These are phyloP conservation scores for Cordyceps fumosorosea DNA, from an alignment of 2,329 filamentous ascomycete species.

Conservation along the genomic window DNA sequence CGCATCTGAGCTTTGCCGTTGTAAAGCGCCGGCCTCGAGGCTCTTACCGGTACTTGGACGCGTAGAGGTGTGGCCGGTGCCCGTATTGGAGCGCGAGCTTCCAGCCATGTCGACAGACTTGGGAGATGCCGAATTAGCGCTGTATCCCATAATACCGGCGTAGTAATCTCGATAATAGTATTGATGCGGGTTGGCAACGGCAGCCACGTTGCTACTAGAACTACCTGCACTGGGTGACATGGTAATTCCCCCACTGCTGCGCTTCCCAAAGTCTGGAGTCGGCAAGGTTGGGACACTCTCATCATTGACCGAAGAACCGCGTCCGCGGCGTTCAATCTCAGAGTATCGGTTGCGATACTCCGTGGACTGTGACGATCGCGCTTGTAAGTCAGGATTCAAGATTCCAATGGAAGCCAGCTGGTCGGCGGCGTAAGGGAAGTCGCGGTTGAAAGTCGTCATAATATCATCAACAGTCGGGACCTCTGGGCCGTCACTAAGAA, in stretches of 20 bases:
- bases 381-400: constrained; percentile 66
- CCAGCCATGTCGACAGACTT: constrained; percentile 47
- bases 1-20: constrained; percentile 48
- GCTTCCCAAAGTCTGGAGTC: constrained; percentile 58
- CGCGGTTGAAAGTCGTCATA: constrained; percentile 67
- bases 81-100: constrained; percentile 42
- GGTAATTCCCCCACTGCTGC: constrained; percentile 60
- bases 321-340: constrained; percentile 45
- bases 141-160: constrained; percentile 31
- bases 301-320: constrained; percentile 55
- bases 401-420: constrained; percentile 66
- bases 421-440: constrained; percentile 71
- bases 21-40: constrained; percentile 45
- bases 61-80: constrained; percentile 31
- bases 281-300: constrained; percentile 58
- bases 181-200: constrained; percentile 43
- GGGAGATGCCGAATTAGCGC: constrained; percentile 51
- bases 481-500: constrained; percentile 58
- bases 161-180: constrained; percentile 53
- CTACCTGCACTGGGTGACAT: constrained; percentile 42
- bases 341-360: constrained; percentile 44
- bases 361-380: constrained; percentile 50
- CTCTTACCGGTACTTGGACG: constrained; percentile 56
- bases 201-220: constrained; percentile 21
- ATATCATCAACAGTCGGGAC: constrained; percentile 67